Conservation (phyloP, 441 rosid genomes). For the Raphanus hybrid region DNA sequence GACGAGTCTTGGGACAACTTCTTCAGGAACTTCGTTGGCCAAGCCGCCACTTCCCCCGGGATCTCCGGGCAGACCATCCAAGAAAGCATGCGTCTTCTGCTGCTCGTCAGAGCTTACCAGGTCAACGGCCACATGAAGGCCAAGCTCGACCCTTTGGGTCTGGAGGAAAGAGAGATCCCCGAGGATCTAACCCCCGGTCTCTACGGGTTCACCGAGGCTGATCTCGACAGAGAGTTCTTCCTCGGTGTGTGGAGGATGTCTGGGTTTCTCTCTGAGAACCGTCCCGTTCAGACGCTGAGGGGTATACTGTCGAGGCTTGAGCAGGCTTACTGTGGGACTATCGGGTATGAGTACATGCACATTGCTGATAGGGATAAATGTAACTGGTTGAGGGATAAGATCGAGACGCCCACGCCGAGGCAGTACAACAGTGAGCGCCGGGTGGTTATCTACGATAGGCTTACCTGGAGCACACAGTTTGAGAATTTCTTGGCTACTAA, state of each 20-base stretch:
- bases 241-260: slow-evolving; percentile 93
- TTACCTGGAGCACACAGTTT: slow-evolving; percentile 91
- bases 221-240: slow-evolving; percentile 91
- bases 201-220: slow-evolving; percentile 84
- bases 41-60: slow-evolving; percentile 91
- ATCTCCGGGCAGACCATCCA: slow-evolving; percentile 97
- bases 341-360: slow-evolving; percentile 96
- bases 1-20: slow-evolving; percentile 99
- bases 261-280: slow-evolving; percentile 93
- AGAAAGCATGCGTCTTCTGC: slow-evolving; percentile 92
- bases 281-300: slow-evolving; percentile 90
- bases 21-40: slow-evolving; percentile 92
- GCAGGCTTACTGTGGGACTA: slow-evolving; percentile 95
- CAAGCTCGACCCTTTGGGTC: slow-evolving; percentile 81
- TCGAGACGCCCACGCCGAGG: slow-evolving; percentile 86
- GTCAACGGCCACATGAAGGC: slow-evolving; percentile 98
- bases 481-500: slow-evolving; percentile 96
- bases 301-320: slow-evolving; percentile 89
- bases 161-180: slow-evolving; percentile 80
- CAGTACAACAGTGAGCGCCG: slow-evolving; percentile 84
- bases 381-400: slow-evolving; percentile 96
- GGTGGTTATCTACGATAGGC: slow-evolving; percentile 87
- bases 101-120: slow-evolving; percentile 93
- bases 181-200: slow-evolving; percentile 78
- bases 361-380: slow-evolving; percentile 89